Percentiles rank a stretch among this genome's conserved stretches.
Conservation (phyloP, 2,329 filamentous ascomycete species). For the Aspergillus ustus region DNA sequence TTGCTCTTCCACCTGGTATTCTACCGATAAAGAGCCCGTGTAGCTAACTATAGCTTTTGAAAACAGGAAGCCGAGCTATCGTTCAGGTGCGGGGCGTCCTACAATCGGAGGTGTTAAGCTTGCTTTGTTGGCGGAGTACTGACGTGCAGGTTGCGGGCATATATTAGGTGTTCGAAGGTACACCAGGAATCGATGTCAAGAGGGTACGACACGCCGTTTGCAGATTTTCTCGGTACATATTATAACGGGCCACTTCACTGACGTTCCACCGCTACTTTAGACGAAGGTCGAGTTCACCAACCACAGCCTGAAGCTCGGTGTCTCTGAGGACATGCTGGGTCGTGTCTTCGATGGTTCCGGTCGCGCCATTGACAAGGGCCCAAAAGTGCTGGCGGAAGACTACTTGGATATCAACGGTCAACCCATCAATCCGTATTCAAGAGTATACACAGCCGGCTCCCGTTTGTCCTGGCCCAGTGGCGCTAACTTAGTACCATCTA, state of each 20-base stretch:
- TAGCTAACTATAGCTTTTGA: slow-evolving; percentile 24
- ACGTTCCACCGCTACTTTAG: slow-evolving; percentile 52
- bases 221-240: neutral
- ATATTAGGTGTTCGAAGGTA: slow-evolving; percentile 90
- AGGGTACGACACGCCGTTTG: slow-evolving; percentile 63
- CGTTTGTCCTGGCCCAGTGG: neutral
- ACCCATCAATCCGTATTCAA: slow-evolving; percentile 97
- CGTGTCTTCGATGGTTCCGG: slow-evolving; percentile 99
- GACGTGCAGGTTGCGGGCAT: slow-evolving; percentile 29
- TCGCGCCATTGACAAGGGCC: slow-evolving; percentile 97
- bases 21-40: neutral
- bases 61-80: slow-evolving; percentile 82
- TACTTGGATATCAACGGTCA: slow-evolving; percentile 99
- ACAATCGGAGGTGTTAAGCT: slow-evolving; percentile 17
- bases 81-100: slow-evolving; percentile 72
- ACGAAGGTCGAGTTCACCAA: slow-evolving; percentile 98
- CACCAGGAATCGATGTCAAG: slow-evolving; percentile 96
- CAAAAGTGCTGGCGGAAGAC: slow-evolving; percentile 96
- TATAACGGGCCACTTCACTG: slow-evolving; percentile 16
- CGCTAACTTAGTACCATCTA: slow-evolving; percentile 13
- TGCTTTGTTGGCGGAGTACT: slow-evolving; percentile 22
- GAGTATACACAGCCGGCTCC: slow-evolving; percentile 59
- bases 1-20: neutral
- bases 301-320: slow-evolving; percentile 95
- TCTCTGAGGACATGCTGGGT: slow-evolving; percentile 99